Evolutionary conservation across 169 alveolate species (phyloP), one percentile per base, ranked within the genome.

Genomic region (Cryptosporidium viatorum): DNA sequence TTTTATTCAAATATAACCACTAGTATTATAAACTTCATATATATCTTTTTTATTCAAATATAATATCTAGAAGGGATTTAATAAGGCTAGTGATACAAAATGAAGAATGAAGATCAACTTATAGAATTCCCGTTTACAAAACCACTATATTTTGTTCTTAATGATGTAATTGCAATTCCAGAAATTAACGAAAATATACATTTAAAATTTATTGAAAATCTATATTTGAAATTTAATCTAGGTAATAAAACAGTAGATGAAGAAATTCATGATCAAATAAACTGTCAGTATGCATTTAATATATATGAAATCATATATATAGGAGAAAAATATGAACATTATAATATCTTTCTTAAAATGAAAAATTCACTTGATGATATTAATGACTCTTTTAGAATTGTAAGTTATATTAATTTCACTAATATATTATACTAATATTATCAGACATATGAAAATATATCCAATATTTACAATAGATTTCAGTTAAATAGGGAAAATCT

Each of bases 281-380:
- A 8, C 4, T n/a, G 5, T 39, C 39, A 70, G 12, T 70, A 70
- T 18, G 9, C 18, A 29, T 73, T 26, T 21, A 59, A 73, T 33
- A 7, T 73, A 31, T 51, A 73, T 73, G 86, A 73, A 62, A 29
- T 73, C 9, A 6, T 73, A 16, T 55, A 52, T 35, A 73, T 73
- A 16, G 50, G 71, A 4, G 86, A 73, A 35, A 73, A 55, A 59
- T 73, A 9, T 35, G 18, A 6, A 0, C 31, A 73, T 52, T 16
- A 18, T 0, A 37, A 73, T n/a, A 52, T 73, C 3, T 52, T 51
- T 4, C 21, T 73, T 26, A 55, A 55, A 26, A 18, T 55, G 3
- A 55, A 23, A 26, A 21, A 21, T 10, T 55, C 8, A n/a, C 37
- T 23, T n/a, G 35, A 55, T 26, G 29, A 55, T 26, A 26, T 12